phyloP scores from a whole-genome alignment of 2,329 filamentous ascomycete species.

The Epichloe bromicola region DNA sequence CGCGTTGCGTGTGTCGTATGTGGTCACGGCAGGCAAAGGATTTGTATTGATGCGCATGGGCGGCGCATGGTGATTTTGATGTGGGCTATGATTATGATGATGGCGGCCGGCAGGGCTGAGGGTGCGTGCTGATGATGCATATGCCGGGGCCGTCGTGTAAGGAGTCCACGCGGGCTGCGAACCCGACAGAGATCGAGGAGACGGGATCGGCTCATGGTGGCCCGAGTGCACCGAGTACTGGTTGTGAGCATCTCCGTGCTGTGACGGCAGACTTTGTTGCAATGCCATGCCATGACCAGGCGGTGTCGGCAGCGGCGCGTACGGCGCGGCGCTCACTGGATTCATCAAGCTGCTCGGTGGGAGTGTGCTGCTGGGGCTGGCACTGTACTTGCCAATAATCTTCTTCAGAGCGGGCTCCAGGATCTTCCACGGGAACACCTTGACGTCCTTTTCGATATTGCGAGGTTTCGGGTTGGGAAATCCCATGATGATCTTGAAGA shows the following conservation, averaged over 20 bases:
- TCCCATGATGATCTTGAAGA: constrained; percentile 98
- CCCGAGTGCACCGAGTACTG: constrained; percentile 29
- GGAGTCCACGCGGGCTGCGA: constrained; percentile 35
- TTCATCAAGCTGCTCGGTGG: constrained; percentile 28
- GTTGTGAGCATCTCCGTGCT: constrained; percentile 19
- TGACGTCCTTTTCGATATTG: constrained; percentile 98
- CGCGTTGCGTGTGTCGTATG: constrained; percentile 25
- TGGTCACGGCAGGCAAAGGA: constrained; percentile 25
- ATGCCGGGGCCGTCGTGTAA: constrained; percentile 25
- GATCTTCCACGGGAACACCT: constrained; percentile 95
- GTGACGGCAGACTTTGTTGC: constrained; percentile 16
- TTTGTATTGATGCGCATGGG: constrained; percentile 24
- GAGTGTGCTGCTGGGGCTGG: constrained; percentile 29
- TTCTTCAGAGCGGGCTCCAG: constrained; percentile 82
- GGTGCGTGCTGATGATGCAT: constrained; percentile 25
- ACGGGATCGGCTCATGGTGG: constrained; percentile 37
- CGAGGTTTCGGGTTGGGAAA: constrained; percentile 90
- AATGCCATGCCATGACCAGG: constrained; percentile 22
- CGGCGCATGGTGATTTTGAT: constrained; percentile 18
- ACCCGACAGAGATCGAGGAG: constrained; percentile 38
- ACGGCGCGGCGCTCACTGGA: constrained; percentile 24
- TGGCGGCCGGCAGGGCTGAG: constrained; percentile 26
- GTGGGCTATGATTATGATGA: constrained; percentile 19
- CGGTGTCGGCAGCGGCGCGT: constrained; percentile 34
- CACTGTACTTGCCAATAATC: constrained; percentile 90